Base-by-base conservation (phyloP, 2,329 filamentous ascomycete genomes). In the Colletotrichum trifolii region DNA sequence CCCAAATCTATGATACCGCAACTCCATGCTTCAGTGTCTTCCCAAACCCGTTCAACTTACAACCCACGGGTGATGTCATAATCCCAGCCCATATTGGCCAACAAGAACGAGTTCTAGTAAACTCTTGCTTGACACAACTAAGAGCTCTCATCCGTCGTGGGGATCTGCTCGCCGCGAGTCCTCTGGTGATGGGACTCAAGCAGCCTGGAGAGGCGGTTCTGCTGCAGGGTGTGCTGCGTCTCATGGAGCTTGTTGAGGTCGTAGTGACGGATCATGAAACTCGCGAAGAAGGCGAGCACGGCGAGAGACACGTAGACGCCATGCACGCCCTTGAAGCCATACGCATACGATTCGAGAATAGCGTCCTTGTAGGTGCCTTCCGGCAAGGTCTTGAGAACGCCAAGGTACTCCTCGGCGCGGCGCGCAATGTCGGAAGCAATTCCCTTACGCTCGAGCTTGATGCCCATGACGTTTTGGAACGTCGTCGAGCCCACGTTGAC, bases 401-500 rank as follows among this genome's bases (percentile, higher is more conserved):
- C n/a, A 1, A 68, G 53, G 3, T 64, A 68, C 53, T 58, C 64
- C 33, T 68, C 64, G 5, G 66, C 64, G 6, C 60, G 50, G 38
- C 43, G 48, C 12, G 66, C 66, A 33, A 68, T 68, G 10, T 64
- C 64, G 42, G 43, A 12, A 6, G 64, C 59, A 10, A 68, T 59
- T 13, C 66, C 64, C 11, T 64, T 40, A n/a, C 55, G 48, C 38
- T 54, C 45, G 5, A 70, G 68, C 54, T 68, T 68, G n/a, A 63
- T 8, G 10, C 45, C 54, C 68, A 70, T 70, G 54, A 69, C 68
- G 43, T 70, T 69, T 60, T 69, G 69, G 63, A 70, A 70, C 25
- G 60, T 60, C 49, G 66, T 68, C 7, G 68, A 68, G 17, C 68
- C 69, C 17, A 65, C 68, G 47, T 62, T 69, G 42, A 70, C 69